Evolutionary conservation across 306 rosid genomes (phyloP).

Genomic region (Benincasa hispida): DNA sequence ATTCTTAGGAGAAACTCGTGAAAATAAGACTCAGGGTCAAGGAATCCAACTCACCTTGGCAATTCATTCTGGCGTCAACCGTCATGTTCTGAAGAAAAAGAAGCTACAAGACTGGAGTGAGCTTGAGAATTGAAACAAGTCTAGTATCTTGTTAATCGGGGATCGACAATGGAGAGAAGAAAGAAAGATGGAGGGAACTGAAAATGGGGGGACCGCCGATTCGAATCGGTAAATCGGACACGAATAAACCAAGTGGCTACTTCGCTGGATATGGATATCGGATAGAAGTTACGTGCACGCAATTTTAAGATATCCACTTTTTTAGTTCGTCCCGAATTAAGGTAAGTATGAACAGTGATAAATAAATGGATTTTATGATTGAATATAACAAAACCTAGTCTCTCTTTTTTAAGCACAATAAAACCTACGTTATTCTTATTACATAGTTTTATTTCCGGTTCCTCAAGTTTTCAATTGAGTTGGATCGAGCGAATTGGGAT

Average conservation of each 20-base stretch:
- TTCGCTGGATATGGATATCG: too few relatives aligned
- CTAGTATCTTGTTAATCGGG: not conserved
- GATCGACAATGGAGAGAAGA: not conserved
- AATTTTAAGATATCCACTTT: not conserved
- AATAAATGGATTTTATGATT: too few relatives aligned
- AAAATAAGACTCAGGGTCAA: not conserved
- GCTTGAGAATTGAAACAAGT: not conserved
- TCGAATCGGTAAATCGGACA: not conserved
- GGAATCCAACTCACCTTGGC: not conserved
- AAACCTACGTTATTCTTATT: too few relatives aligned
- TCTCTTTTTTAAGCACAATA: too few relatives aligned
- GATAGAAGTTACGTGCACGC: not conserved
- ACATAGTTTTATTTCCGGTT: too few relatives aligned
- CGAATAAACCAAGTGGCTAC: not conserved
- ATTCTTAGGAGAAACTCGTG: not conserved
- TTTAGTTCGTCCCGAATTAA: too few relatives aligned
- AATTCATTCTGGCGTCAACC: not conserved
- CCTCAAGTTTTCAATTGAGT: too few relatives aligned
- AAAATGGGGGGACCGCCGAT: not conserved
- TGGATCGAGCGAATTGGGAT: too few relatives aligned
- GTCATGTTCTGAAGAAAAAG: not conserved
- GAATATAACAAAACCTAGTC: too few relatives aligned
- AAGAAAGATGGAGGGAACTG: not conserved
- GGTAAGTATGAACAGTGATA: too few relatives aligned
- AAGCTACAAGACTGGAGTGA: not conserved